A percentile compares a stretch with the other conserved stretches of the same genome.
Evolutionary conservation across 371 early-diverging fungal species (phyloP).

Genomic region (Mortierella sp.): DNA sequence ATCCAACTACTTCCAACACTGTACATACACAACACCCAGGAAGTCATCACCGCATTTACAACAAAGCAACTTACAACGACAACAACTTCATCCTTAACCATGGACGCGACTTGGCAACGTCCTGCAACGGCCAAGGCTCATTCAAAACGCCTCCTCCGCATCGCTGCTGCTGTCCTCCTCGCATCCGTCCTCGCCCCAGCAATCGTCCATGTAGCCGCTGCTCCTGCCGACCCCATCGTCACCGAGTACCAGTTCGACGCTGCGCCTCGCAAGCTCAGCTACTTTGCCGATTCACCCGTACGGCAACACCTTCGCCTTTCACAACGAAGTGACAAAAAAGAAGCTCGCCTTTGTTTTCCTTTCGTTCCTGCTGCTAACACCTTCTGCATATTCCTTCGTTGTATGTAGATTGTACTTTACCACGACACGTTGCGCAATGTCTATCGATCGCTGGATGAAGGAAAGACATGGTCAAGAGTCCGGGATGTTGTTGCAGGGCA

Average conservation of each 20-base stretch:
- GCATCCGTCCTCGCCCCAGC: constrained; percentile 16
- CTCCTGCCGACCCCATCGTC: constrained; percentile 31
- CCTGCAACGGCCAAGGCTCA: constrained; percentile 16
- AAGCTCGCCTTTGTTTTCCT: background rate
- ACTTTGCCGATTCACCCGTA: constrained; percentile 80
- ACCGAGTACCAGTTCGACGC: constrained; percentile 62
- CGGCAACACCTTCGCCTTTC: constrained; percentile 17
- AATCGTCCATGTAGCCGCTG: constrained; percentile 16
- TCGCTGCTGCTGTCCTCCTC: constrained; percentile 22
- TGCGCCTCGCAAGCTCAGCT: constrained; percentile 69
- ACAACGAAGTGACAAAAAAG: background rate
- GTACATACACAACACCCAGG: background rate
- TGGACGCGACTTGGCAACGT: constrained; percentile 44
- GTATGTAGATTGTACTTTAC: constrained; percentile 67
- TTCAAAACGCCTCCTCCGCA: constrained; percentile 9
- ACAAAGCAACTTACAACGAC: constrained; percentile 76
- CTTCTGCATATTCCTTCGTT: background rate
- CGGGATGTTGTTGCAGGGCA: constrained; percentile 59
- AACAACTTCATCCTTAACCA: constrained; percentile 75
- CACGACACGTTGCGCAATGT: constrained; percentile 68
- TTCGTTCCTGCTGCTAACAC: background rate
- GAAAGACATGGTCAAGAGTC: constrained; percentile 71
- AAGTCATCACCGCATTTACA: constrained; percentile 72
- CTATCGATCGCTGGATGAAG: constrained; percentile 77
- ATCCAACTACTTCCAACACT: constrained; percentile 75